Evolutionary conservation across 179 eudicot genomes (phyloP).

Genomic region (Spinacia oleracea): DNA sequence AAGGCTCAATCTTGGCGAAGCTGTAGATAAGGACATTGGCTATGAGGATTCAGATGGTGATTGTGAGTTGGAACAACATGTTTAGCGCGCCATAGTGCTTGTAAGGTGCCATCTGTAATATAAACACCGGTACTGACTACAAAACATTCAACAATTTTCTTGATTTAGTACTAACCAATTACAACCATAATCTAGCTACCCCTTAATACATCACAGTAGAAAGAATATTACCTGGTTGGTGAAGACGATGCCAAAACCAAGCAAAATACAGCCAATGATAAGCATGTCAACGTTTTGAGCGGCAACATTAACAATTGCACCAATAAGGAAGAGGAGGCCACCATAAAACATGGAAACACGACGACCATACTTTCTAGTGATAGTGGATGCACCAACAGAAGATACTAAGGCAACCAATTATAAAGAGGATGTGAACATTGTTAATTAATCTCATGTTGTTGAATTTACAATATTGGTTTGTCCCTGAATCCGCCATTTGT

Average conservation of each 20-base stretch:
- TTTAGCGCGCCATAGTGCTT: too few relatives aligned
- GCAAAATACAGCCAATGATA: conserved; percentile 29
- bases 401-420: conserved; percentile 35
- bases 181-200: background rate
- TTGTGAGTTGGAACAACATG: conserved; percentile 47
- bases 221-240: conserved; percentile 31
- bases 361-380: conserved; percentile 18
- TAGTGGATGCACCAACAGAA: conserved; percentile 24
- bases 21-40: conserved; percentile 48
- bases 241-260: conserved; percentile 33
- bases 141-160: background rate
- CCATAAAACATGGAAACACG: conserved; percentile 24
- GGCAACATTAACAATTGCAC: conserved; percentile 28
- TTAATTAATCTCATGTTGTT: conserved; percentile 21
- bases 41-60: conserved; percentile 45
- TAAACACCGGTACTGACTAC: conserved; percentile 51
- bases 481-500: conserved; percentile 7
- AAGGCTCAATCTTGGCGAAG: conserved; percentile 39
- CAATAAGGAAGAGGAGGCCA: conserved; percentile 23
- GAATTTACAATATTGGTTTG: conserved; percentile 34
- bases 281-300: conserved; percentile 28
- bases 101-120: conserved; percentile 51
- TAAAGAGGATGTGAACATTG: conserved; percentile 35
- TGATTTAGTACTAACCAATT: too few relatives aligned
- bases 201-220: background rate